Percentiles rank a stretch among this genome's conserved stretches.
Conservation (phyloP, 2,329 filamentous ascomycete species). For the Alternaria ventricosa region DNA sequence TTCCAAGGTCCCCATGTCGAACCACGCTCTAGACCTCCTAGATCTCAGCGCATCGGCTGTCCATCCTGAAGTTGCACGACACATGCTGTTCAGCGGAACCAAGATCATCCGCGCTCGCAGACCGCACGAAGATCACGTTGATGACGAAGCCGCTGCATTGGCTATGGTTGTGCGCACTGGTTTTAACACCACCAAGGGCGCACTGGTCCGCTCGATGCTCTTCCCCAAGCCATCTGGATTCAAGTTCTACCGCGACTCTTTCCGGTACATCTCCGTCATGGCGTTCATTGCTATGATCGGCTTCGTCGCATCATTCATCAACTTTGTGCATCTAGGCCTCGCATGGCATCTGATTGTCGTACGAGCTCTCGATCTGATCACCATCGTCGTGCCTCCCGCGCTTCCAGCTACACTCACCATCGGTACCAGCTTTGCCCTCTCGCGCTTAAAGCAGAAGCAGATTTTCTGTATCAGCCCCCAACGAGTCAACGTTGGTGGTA, state of each 20-base stretch:
- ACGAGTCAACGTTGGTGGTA: slow-evolving; percentile 93
- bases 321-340: slow-evolving; percentile 84
- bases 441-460: slow-evolving; percentile 81
- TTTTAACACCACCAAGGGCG: slow-evolving; percentile 97
- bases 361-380: slow-evolving; percentile 91
- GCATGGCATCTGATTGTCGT: slow-evolving; percentile 91
- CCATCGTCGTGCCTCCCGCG: slow-evolving; percentile 94
- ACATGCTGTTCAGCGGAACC: slow-evolving; percentile 93
- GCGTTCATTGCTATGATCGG: slow-evolving; percentile 82
- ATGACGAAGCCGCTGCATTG: slow-evolving; percentile 88
- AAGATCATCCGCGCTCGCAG: slow-evolving; percentile 90
- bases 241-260: slow-evolving; percentile 98
- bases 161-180: slow-evolving; percentile 93
- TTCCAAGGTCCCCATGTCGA: slow-evolving; percentile 83
- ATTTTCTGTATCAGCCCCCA: slow-evolving; percentile 99
- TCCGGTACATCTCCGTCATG: slow-evolving; percentile 98
- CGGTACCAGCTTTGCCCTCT: slow-evolving; percentile 92
- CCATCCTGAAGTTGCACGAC: slow-evolving; percentile 80
- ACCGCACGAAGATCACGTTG: slow-evolving; percentile 83
- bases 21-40: slow-evolving; percentile 77
- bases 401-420: slow-evolving; percentile 94
- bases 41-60: slow-evolving; percentile 83
- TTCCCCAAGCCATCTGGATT: slow-evolving; percentile 98
- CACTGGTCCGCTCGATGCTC: slow-evolving; percentile 94
- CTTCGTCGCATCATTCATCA: slow-evolving; percentile 89